Percentiles rank a stretch among this genome's conserved stretches.
Evolutionary conservation across 1,284 basidiomycete genomes (phyloP).

Genomic region (Leccinum pachyderme): DNA sequence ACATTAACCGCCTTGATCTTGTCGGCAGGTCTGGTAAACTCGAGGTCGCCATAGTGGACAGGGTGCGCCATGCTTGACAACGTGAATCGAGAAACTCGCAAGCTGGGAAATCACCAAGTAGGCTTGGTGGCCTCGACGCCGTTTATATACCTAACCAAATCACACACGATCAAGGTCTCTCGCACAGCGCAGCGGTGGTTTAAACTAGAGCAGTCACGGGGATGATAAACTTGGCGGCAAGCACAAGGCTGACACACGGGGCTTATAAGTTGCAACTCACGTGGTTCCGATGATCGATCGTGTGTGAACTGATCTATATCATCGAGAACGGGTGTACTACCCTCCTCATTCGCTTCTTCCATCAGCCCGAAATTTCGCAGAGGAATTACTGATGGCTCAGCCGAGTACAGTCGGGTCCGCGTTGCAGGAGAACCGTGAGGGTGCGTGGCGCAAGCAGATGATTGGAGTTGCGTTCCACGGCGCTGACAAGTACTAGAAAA

Average conservation of each 20-base stretch:
- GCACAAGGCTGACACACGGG: neutral
- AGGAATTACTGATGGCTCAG: neutral
- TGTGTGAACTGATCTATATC: constrained; percentile 10
- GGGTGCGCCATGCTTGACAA: constrained; percentile 16
- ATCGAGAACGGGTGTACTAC: neutral
- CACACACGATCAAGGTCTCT: neutral
- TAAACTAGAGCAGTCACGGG: neutral
- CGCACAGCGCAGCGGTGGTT: neutral
- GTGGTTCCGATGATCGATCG: neutral
- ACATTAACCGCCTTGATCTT: constrained; percentile 39
- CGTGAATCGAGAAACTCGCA: neutral
- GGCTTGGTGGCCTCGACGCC: no score
- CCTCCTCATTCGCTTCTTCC: neutral
- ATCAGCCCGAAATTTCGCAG: neutral
- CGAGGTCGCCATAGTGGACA: constrained; percentile 28
- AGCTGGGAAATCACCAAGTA: neutral
- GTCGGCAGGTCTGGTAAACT: constrained; percentile 33
- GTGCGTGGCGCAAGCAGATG: neutral
- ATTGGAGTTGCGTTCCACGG: neutral
- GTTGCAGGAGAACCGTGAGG: neutral
- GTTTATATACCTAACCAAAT: constrained; percentile 12
- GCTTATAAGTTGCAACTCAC: neutral
- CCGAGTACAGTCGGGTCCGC: neutral
- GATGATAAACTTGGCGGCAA: constrained; percentile 11
- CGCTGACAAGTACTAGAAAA: neutral